A percentile compares a stretch with the other conserved stretches of the same genome.
phyloP scores from a whole-genome alignment of 208 protist genomes.

The Leishmania braziliensis region DNA sequence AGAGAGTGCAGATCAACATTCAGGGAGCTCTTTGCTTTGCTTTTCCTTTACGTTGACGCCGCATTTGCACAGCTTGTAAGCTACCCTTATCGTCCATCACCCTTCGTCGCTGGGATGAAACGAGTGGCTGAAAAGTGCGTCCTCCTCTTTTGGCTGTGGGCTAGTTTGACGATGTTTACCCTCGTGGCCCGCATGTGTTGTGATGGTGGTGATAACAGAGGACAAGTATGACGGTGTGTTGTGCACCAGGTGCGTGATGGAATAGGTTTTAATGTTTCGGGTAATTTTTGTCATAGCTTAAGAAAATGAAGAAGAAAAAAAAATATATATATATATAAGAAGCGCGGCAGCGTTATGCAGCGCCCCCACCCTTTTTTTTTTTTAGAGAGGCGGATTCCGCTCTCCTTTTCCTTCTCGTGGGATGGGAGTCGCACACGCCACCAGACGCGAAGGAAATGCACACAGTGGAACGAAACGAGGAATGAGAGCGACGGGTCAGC shows the following conservation, averaged over 20 bases:
- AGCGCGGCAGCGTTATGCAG: not conserved
- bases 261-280: not conserved
- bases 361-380: no score
- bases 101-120: not conserved
- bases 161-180: not conserved
- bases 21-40: not conserved
- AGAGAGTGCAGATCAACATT: not conserved
- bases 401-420: no score
- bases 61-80: not conserved
- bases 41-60: not conserved
- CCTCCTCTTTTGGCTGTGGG: not conserved
- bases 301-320: not conserved
- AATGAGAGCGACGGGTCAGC: not conserved
- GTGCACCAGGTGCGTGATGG: not conserved
- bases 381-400: no score
- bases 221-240: not conserved
- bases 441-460: not conserved
- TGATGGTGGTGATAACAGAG: not conserved
- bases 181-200: not conserved
- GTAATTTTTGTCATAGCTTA: not conserved
- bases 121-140: not conserved
- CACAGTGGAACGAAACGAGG: not conserved
- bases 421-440: no score
- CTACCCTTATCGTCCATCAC: not conserved
- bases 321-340: slow-evolving; percentile 11